These are phyloP conservation scores for Aulographum hederae DNA, from an alignment of 2,329 filamentous ascomycete species.

Conservation along the genomic window DNA sequence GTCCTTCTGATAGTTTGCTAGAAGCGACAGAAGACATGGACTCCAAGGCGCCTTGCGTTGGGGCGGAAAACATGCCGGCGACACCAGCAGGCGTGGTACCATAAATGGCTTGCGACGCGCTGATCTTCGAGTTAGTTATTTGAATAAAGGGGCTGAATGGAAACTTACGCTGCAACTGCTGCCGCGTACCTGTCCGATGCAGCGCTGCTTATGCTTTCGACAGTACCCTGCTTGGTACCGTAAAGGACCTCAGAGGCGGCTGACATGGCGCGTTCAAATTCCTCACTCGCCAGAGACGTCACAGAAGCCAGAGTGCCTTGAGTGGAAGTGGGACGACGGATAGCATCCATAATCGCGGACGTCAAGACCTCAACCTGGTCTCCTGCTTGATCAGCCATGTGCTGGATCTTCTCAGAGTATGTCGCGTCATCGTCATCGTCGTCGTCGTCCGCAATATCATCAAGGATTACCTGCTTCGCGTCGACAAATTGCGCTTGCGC, in stretches of 20 bases:
- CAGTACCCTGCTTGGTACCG: slow-evolving; percentile 16
- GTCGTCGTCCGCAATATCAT: slow-evolving; percentile 2
- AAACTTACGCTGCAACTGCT: slow-evolving; percentile 36
- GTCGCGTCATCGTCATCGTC: slow-evolving; percentile 2
- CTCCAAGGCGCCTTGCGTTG: slow-evolving; percentile 29
- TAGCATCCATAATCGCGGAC: slow-evolving; percentile 2
- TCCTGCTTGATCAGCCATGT: slow-evolving; percentile 1
- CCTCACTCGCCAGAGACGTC: slow-evolving; percentile 3
- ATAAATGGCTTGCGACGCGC: slow-evolving; percentile 37
- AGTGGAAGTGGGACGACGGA: slow-evolving; percentile 4
- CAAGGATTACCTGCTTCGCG: background rate
- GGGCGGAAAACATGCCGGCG: slow-evolving; percentile 28
- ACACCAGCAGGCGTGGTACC: slow-evolving; percentile 28
- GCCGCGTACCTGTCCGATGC: slow-evolving; percentile 43
- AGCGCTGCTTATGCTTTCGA: slow-evolving; percentile 43
- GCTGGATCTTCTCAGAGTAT: slow-evolving; percentile 1
- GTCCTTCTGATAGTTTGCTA: slow-evolving; percentile 50
- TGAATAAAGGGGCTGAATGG: background rate
- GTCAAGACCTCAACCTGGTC: slow-evolving; percentile 3
- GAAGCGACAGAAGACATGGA: slow-evolving; percentile 51
- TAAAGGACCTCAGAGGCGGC: slow-evolving; percentile 4
- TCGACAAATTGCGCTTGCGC: background rate
- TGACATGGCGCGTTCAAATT: slow-evolving; percentile 4
- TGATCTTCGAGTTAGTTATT: slow-evolving; percentile 7
- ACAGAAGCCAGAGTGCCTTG: slow-evolving; percentile 16